Evolutionary conservation across 371 early-diverging fungal species (phyloP), one percentile per base, ranked within the genome.

Genomic region (Mycotypha africana): DNA sequence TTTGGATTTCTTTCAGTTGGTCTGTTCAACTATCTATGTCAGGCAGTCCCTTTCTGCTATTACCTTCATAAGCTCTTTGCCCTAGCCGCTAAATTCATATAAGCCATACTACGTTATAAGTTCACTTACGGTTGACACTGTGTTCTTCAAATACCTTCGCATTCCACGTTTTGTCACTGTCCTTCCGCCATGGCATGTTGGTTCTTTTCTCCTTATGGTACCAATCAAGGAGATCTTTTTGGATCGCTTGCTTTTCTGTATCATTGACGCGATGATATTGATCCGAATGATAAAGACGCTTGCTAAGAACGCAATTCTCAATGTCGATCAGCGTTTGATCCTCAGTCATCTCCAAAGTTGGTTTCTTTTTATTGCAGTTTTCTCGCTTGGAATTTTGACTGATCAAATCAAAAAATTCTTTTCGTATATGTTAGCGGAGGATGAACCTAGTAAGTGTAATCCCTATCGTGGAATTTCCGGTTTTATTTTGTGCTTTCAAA

Each of bases 61-160:
- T 57, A 77, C 80, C 78, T 65, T 84, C 82, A 51, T 86, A 86
- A 0, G 86, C 86, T 16, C 84, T 66, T 46, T 85, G 85, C 2
- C 69, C 76, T 10, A 62, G 41, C 16, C 45, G 49, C 64, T 58
- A 47, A n/a, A n/a, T n/a, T n/a, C n/a, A n/a, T n/a, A n/a, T n/a
- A n/a, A n/a, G n/a, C n/a, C n/a, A n/a, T n/a, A n/a, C n/a, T n/a
- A n/a, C n/a, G n/a, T n/a, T n/a, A n/a, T n/a, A n/a, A n/a, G n/a
- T n/a, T n/a, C n/a, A n/a, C n/a, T n/a, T n/a, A n/a, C n/a, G n/a
- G n/a, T n/a, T n/a, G n/a, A n/a, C n/a, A n/a, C n/a, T n/a, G n/a
- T n/a, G n/a, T 28, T 28, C 11, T 28, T 8, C 11, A 28, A 28
- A 33, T 33, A 41, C 46, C 52, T 48, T 62, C 38, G 9, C 36